Evolutionary conservation across 441 rosid genomes (phyloP), one percentile per base, ranked within the genome.

Genomic region (Iberis amara): DNA sequence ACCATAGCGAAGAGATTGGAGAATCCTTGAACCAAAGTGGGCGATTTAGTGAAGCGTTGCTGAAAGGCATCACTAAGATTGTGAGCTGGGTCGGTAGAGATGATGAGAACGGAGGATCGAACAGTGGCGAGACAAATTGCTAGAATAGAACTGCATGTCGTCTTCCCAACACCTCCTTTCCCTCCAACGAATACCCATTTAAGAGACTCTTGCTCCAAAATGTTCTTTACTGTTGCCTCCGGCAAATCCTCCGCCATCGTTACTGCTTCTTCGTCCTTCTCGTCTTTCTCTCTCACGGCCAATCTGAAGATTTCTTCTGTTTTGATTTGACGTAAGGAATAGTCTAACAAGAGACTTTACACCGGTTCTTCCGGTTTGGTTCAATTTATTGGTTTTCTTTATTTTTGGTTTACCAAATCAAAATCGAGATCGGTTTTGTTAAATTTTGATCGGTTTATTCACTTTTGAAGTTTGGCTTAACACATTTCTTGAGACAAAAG

Each of bases 161-260:
- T 94, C 76, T 92, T 92, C 32, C 99, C 97, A 0, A 92, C 97
- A 26, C 99, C 99, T 43, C 99, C 98, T 69, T 92, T 92, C 5
- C 98, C 98, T 15, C 98, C 96, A 11, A 92, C 98, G 66, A 92
- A 92, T 2, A 92, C 94, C 96, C 98, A 92, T 73, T 92, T 88
- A 1, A 92, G 89, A 64, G 71, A 64, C 0, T 92, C 94, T 65
- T 88, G 96, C 12, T 81, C 81, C 55, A 92, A 64, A 21, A 92
- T 70, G 81, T 92, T 92, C 73, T 56, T 73, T 5, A 92, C 49
- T 6, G 80, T 71, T 21, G 80, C 89, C 42, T 83, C 95, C 10
- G 95, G 86, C 28, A 82, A 11, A 21, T 79, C 86, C 58, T 66
- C 43, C 57, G 79, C 79, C 85, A 68, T 77, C 35, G 41, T 40